Percentiles rank a stretch among this genome's conserved stretches.
These are phyloP conservation scores for Russula dissimulans DNA, from an alignment of 768 basidiomycete genomes.

Conservation along the genomic window DNA sequence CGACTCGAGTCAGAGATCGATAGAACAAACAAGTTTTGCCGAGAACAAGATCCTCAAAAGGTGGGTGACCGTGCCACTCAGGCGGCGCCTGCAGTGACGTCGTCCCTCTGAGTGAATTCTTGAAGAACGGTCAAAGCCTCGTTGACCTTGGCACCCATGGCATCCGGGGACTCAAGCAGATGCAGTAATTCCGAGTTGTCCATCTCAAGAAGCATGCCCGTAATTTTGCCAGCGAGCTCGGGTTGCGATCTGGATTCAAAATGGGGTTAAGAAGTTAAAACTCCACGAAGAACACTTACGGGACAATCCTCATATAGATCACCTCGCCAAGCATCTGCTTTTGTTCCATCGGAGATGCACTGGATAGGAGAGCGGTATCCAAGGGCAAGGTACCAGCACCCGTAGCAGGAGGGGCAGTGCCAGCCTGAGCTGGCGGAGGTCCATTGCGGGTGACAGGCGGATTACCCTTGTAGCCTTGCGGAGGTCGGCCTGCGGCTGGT, in stretches of 20 bases:
- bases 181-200: slow-evolving; percentile 89
- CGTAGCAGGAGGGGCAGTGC: slow-evolving; percentile 32
- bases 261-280: slow-evolving; percentile 15
- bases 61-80: background rate
- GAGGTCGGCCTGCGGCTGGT: slow-evolving; percentile 32
- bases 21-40: slow-evolving; percentile 25
- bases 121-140: slow-evolving; percentile 87
- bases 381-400: slow-evolving; percentile 46
- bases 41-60: background rate
- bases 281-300: slow-evolving; percentile 40
- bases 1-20: slow-evolving; percentile 31
- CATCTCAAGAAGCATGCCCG: slow-evolving; percentile 99
- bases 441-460: slow-evolving; percentile 27
- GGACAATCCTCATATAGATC: slow-evolving; percentile 83
- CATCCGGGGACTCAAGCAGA: slow-evolving; percentile 72
- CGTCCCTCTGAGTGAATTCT: slow-evolving; percentile 56
- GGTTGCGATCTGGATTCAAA: slow-evolving; percentile 55
- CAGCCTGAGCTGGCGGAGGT: slow-evolving; percentile 28
- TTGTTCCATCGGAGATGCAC: slow-evolving; percentile 69
- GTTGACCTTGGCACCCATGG: slow-evolving; percentile 82
- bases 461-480: slow-evolving; percentile 27
- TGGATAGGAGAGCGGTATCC: slow-evolving; percentile 52
- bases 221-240: slow-evolving; percentile 96
- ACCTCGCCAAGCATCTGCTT: slow-evolving; percentile 99
- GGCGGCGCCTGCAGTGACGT: slow-evolving; percentile 18